These are phyloP conservation scores for Vaucheria bursata DNA, from an alignment of 352 stramenopile species.

Conservation along the genomic window DNA sequence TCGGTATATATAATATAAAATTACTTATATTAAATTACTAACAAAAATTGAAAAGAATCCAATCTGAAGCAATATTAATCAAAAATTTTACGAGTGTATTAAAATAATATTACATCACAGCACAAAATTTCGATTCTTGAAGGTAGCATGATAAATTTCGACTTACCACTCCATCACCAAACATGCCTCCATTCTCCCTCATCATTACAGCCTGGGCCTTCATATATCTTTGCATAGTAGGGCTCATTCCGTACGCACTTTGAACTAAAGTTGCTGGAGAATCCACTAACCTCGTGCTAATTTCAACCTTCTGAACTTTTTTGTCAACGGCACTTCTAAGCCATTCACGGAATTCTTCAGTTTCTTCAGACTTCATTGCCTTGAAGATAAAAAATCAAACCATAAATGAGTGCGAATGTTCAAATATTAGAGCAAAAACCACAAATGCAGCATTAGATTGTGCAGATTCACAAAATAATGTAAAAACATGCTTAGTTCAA, in stretches of 20 bases:
- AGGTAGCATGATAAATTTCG: conserved; percentile 14
- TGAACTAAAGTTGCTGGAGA: conserved; percentile 64
- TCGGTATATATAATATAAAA: background rate
- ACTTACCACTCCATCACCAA: background rate
- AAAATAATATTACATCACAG: too few relatives aligned
- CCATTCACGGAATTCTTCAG: conserved; percentile 42
- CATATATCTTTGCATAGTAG: conserved; percentile 72
- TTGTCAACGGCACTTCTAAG: conserved; percentile 38
- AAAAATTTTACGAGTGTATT: too few relatives aligned
- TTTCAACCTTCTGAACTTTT: conserved; percentile 54
- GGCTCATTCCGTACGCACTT: conserved; percentile 67
- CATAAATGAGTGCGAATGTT: too few relatives aligned
- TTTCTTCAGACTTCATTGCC: conserved; percentile 19
- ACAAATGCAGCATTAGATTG: too few relatives aligned
- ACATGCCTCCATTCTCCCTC: conserved; percentile 54
- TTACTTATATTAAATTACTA: background rate
- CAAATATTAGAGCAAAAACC: too few relatives aligned
- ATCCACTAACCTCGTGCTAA: conserved; percentile 58
- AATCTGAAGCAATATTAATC: background rate
- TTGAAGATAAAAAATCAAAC: too few relatives aligned
- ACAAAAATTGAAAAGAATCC: background rate
- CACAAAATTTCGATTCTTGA: too few relatives aligned
- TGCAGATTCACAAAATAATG: too few relatives aligned
- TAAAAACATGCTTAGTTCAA: background rate
- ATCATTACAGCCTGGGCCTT: conserved; percentile 59